Percentiles rank a stretch among this genome's conserved stretches.
Evolutionary conservation across 1,284 basidiomycete species (phyloP).

Genomic region (Calocybe gambosa): DNA sequence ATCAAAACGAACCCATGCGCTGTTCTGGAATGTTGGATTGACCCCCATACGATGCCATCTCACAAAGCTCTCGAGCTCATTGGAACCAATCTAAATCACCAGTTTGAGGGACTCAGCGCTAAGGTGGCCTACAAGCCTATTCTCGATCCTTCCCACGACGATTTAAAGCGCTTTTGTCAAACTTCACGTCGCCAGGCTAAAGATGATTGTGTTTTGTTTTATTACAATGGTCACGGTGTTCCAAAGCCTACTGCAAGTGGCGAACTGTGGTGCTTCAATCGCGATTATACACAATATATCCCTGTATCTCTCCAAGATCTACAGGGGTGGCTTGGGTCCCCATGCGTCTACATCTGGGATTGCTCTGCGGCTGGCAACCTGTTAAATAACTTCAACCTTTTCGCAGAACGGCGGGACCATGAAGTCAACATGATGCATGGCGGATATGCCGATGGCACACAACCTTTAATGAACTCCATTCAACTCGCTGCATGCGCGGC

Average conservation of each 20-base stretch:
- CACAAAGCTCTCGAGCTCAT: conserved; percentile 88
- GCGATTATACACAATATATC: conserved; percentile 97
- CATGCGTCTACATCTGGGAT: conserved; percentile 98
- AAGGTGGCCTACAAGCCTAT: conserved; percentile 90
- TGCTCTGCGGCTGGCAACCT: conserved; percentile 95
- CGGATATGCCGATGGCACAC: conserved; percentile 55
- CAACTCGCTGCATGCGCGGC: conserved; percentile 94
- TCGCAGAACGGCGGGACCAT: conserved; percentile 81
- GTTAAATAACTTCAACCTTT: conserved; percentile 85
- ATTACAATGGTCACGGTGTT: conserved; percentile 98
- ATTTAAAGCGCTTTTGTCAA: conserved; percentile 87
- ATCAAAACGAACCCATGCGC: conserved; percentile 98
- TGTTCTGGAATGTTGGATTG: conserved; percentile 95
- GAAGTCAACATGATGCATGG: conserved; percentile 62
- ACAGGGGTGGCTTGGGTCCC: conserved; percentile 88
- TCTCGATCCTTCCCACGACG: conserved; percentile 93
- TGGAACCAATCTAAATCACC: conserved; percentile 88
- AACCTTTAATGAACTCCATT: conserved; percentile 84
- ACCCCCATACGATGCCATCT: conserved; percentile 84
- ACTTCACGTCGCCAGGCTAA: conserved; percentile 84
- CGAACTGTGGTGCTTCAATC: conserved; percentile 99
- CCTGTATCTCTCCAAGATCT: conserved; percentile 93
- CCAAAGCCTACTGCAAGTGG: conserved; percentile 95
- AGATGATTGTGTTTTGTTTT: conserved; percentile 92
- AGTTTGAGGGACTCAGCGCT: conserved; percentile 92